These are phyloP conservation scores for Aaosphaeria arxii DNA, from an alignment of 2,329 filamentous ascomycete genomes.

Conservation along the genomic window DNA sequence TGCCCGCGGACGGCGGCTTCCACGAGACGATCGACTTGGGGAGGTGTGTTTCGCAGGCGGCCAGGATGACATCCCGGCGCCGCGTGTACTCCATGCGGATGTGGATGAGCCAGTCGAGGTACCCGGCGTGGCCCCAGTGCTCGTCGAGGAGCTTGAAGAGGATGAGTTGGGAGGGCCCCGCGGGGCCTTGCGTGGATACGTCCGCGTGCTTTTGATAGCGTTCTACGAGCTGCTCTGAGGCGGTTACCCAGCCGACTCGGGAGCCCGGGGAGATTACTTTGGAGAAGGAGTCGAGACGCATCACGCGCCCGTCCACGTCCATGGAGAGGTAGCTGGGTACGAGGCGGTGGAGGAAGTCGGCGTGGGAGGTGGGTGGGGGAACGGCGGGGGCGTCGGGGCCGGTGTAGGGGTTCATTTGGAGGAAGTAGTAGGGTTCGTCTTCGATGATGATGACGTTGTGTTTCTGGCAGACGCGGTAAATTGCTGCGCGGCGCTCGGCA, in stretches of 20 bases:
- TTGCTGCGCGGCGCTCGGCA: slow-evolving; percentile 61
- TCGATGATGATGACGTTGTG: slow-evolving; percentile 86
- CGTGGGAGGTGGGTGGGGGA: slow-evolving; percentile 59
- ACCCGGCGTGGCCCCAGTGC: slow-evolving; percentile 89
- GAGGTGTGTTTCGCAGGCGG: slow-evolving; percentile 75
- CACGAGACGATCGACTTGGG: slow-evolving; percentile 74
- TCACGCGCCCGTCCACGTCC: slow-evolving; percentile 81
- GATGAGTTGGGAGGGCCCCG: slow-evolving; percentile 78
- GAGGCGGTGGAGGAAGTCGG: slow-evolving; percentile 70
- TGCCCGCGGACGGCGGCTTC: slow-evolving; percentile 78
- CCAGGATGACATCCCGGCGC: slow-evolving; percentile 72
- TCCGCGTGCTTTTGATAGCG: slow-evolving; percentile 81
- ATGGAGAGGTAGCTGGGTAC: slow-evolving; percentile 75
- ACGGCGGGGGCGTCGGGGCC: slow-evolving; percentile 50
- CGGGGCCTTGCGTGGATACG: slow-evolving; percentile 78
- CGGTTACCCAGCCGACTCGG: slow-evolving; percentile 85
- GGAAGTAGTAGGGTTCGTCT: slow-evolving; percentile 92
- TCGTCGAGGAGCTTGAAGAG: slow-evolving; percentile 90
- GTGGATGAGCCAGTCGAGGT: slow-evolving; percentile 83
- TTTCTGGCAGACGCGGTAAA: slow-evolving; percentile 77
- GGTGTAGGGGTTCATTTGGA: slow-evolving; percentile 79
- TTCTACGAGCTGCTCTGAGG: slow-evolving; percentile 78
- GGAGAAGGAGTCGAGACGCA: slow-evolving; percentile 90
- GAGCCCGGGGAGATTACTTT: slow-evolving; percentile 85
- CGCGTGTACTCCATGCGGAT: slow-evolving; percentile 77